phyloP scores from a whole-genome alignment of 805 yeast species.

The Alloascoidea hylecoeti region DNA sequence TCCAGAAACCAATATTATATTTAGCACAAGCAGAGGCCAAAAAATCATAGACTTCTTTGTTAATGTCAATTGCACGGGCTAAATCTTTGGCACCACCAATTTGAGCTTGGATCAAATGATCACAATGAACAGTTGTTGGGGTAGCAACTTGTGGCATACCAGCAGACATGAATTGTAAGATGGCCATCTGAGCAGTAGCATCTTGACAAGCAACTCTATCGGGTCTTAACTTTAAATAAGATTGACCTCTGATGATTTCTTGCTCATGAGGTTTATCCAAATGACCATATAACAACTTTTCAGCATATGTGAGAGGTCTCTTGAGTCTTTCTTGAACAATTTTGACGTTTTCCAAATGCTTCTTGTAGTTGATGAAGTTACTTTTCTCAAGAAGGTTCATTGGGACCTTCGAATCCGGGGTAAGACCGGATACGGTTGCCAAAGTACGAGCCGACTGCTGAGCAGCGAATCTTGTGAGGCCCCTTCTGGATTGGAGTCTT shows the following conservation, averaged over 20 bases:
- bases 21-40: slow-evolving; percentile 82
- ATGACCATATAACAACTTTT: slow-evolving; percentile 90
- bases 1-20: slow-evolving; percentile 97
- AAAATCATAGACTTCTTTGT: slow-evolving; percentile 92
- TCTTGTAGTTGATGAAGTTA: slow-evolving; percentile 85
- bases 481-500: too few species aligned
- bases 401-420: slow-evolving; percentile 40
- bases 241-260: slow-evolving; percentile 73
- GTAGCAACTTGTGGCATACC: slow-evolving; percentile 86
- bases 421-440: slow-evolving; percentile 35
- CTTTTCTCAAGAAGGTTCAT: slow-evolving; percentile 28
- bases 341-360: slow-evolving; percentile 76
- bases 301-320: slow-evolving; percentile 91
- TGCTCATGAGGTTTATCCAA: slow-evolving; percentile 86
- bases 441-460: slow-evolving; percentile 23
- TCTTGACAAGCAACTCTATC: slow-evolving; percentile 99
- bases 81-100: slow-evolving; percentile 81
- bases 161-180: slow-evolving; percentile 92
- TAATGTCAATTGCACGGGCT: slow-evolving; percentile 72
- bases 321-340: slow-evolving; percentile 70
- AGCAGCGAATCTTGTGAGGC: background rate
- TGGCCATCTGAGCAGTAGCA: slow-evolving; percentile 98
- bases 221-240: slow-evolving; percentile 89
- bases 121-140: slow-evolving; percentile 95
- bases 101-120: slow-evolving; percentile 94